A percentile compares a stretch with the other conserved stretches of the same genome.
phyloP scores from a whole-genome alignment of 768 basidiomycete species.

The Leccinum subtestaceum region DNA sequence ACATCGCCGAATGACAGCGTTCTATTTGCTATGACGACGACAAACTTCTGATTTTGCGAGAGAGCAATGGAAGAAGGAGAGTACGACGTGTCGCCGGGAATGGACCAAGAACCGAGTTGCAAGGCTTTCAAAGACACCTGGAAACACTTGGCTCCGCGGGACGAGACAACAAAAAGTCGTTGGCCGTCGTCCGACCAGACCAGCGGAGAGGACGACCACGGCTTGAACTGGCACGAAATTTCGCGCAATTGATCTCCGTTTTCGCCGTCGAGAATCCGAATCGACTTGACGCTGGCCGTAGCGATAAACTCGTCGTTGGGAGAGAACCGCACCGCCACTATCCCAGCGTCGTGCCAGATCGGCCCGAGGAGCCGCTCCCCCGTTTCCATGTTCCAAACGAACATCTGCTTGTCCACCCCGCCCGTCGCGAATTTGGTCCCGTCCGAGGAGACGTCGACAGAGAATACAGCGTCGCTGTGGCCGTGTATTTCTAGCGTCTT shows the following conservation, averaged over 20 bases:
- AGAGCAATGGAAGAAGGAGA: neutral
- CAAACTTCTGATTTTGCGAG: neutral
- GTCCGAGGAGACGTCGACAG: neutral
- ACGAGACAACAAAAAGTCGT: neutral
- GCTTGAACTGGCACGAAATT: neutral
- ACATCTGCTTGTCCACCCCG: neutral
- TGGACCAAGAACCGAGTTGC: neutral
- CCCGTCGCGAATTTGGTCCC: neutral
- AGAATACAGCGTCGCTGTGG: neutral
- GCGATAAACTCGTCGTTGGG: neutral
- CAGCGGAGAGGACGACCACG: neutral
- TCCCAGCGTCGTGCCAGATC: neutral
- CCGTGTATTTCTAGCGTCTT: neutral
- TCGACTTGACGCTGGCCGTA: neutral
- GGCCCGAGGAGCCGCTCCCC: neutral
- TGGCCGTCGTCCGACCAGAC: neutral
- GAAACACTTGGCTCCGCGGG: neutral
- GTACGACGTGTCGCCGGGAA: neutral
- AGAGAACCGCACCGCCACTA: neutral
- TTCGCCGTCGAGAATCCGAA: neutral
- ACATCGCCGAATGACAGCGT: neutral
- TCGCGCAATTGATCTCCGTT: neutral
- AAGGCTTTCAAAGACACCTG: neutral
- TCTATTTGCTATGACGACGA: neutral
- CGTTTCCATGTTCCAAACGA: neutral